Base-by-base conservation (phyloP, 169 alveolate genomes). In the Cryptosporidium canis region DNA sequence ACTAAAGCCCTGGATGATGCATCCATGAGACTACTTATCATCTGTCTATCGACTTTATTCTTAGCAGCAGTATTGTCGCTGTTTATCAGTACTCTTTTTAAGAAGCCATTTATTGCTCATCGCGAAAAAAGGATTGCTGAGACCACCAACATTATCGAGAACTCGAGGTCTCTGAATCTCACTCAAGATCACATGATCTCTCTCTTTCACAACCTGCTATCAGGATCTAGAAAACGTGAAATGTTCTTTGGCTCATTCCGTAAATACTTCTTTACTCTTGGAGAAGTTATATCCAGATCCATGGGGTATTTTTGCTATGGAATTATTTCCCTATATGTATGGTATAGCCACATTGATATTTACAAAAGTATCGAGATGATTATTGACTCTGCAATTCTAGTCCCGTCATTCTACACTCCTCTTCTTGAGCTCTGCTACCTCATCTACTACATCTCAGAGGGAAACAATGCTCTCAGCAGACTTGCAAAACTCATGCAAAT, bases 321-420 rank as follows among this genome's bases (percentile, higher is more conserved):
- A n/a, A 43, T 61, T 39, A 77, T 77, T 18, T 35, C 72, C 2
- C 11, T 77, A 12, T 77, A 77, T 27, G 87, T 77, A 8, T 77
- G 87, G 87, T 77, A 55, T 27, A 58, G 37, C 47, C 56, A 24
- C 16, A 16, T 77, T 56, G 72, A 77, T 1, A 29, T 21, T 77
- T 39, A 37, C 44, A 55, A 77, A 37, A 77, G 87, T 44, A 58
- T 77, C 61, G 87, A 77, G 16, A 77, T 77, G 87, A 77, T 77
- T 43, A 44, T 77, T 0, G 51, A 77, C 21, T 29, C 87, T 35
- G 87, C 87, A 11, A 55, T 65, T 35, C 87, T 77, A 9, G 87
- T 77, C 21, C 87, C 87, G 3, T 58, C 87, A 1, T 77, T 77
- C n/a, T 55, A 77, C 35, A 37, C 64, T 41, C 87, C 87, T 24